Conservation (phyloP, 2,329 filamentous ascomycete species). For the Verticillium alfalfae region DNA sequence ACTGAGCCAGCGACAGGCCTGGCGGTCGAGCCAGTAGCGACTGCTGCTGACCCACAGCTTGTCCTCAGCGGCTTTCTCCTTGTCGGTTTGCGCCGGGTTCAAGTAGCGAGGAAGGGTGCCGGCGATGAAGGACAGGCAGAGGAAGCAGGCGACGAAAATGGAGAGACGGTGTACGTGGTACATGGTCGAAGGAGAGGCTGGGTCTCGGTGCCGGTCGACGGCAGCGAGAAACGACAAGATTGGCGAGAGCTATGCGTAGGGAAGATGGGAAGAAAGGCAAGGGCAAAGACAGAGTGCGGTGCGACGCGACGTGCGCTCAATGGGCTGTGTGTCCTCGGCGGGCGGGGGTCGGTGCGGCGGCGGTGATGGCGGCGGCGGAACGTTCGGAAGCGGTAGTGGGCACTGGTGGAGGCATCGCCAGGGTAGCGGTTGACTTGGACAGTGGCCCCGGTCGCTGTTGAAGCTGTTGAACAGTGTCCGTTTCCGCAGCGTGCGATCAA, state of each 20-base stretch:
- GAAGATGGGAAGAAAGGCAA: background rate
- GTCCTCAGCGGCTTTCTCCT: slow-evolving; percentile 58
- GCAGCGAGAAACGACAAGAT: background rate
- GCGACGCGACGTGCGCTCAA: background rate
- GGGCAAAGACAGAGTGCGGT: background rate
- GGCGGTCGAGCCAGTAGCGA: slow-evolving; percentile 68
- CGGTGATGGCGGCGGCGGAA: background rate
- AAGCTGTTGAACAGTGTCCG: background rate
- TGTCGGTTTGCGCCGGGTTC: slow-evolving; percentile 58
- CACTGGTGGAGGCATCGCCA: background rate
- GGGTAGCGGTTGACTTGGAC: background rate
- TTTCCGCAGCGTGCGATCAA: background rate
- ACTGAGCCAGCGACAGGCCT: slow-evolving; percentile 72
- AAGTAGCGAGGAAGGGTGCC: slow-evolving; percentile 49
- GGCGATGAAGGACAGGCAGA: slow-evolving; percentile 40
- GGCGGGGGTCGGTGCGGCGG: background rate
- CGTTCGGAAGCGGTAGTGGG: background rate
- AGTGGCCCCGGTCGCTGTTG: background rate
- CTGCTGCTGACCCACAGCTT: slow-evolving; percentile 65
- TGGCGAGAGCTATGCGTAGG: background rate
- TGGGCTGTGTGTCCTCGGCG: background rate
- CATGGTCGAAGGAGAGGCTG: background rate
- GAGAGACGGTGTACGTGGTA: slow-evolving; percentile 43
- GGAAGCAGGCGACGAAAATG: slow-evolving; percentile 30
- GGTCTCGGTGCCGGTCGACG: background rate